Evolutionary conservation across 108 stramenopile species (phyloP), one percentile per base, ranked within the genome.

Genomic region (Schizochytrium sp.): DNA sequence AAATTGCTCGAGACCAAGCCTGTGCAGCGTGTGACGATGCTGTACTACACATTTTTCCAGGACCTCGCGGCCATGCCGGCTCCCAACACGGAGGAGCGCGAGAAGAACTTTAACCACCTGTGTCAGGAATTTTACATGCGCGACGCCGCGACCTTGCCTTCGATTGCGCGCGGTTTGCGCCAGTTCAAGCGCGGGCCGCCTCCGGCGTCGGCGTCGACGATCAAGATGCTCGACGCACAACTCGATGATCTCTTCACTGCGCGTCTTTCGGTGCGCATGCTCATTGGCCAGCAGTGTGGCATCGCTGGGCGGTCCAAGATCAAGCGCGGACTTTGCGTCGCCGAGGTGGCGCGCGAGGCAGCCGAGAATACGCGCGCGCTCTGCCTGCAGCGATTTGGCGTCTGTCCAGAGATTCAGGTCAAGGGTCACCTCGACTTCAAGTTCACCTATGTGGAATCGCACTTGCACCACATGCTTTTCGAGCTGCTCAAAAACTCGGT

Each of bases 211-310:
- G 14, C 51, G 25, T 53, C 48, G 2, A 90, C 88, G 4, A 43
- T 90, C 43, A 21, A 58, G 48, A 45, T 47, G 51, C 94, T 96
- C 23, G 97, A 98, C 93, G 94, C 92, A 47, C 97, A 98, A 90
- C 93, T 99, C 87, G 99, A 99, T 93, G 91, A 96, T 44, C 99
- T 99, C 88, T 99, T 98, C 92, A 93, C 98, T 89, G 94, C 95
- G 60, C 93, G 99, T 28, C 99, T 99, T 87, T 98, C 98, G 57
- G 98, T 99, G 72, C 97, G 99, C 41, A 98, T 99, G n/a, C 92
- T 99, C 91, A 98, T 98, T 88, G 98, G 98, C 4, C 76, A 53
- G 28, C 76, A 83, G 12, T 83, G 76, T 23, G 76, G 51, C 12
- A 83, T 83, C 4, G 45, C 76, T 6, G 76, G 76, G 10, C 76